Base-by-base conservation (phyloP, 106 monocot species). In the Dendrobium chrysotoxum region DNA sequence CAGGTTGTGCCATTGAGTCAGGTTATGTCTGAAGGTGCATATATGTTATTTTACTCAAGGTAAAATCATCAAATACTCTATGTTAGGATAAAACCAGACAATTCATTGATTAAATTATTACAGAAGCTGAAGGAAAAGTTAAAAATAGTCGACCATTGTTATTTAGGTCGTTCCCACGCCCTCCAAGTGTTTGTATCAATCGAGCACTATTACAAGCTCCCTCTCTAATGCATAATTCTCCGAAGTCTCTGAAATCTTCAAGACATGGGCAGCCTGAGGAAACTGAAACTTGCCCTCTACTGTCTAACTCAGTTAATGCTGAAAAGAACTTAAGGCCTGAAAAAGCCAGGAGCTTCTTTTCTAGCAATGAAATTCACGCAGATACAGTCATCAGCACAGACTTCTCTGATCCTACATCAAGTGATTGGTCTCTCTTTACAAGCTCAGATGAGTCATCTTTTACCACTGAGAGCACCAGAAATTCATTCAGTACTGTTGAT, bases 1-100 rank as follows among this genome's bases (percentile, higher is more conserved):
- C 97, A 97, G 80, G 78, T 77, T 55, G 97, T 94, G 57, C 81
- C 88, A 53, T 79, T 84, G 45, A 92, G 84, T 84, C 92, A 91
- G 65, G 97, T 97, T 23, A 94, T 97, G 97, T 97, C 97, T 44
- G 94, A 97, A 82, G 94, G 94, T 53, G 97, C 97, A 79, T 97
- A 97, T 54, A 97, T 97, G 94, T 79, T 97, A 26, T 97, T 97
- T 81, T 97, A 97, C 82, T 86, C 90, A 2, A 97, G 97, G 96
- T 96, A 87, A 75, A 75, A 44, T 73, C 73, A 18, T 1, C 23
- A 61, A n/a, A 61, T n/a, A 25, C 64, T 64, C 50, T 50, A 50
- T 15, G 2, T 13, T 15, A 50, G 50, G 50, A 50, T 50, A 50
- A 16, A 50, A 50, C 50, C 21, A 20, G 31, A 9, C 68, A 28